phyloP scores from a whole-genome alignment of 73 alveolate genomes.

The Paraurostyla sp. region DNA sequence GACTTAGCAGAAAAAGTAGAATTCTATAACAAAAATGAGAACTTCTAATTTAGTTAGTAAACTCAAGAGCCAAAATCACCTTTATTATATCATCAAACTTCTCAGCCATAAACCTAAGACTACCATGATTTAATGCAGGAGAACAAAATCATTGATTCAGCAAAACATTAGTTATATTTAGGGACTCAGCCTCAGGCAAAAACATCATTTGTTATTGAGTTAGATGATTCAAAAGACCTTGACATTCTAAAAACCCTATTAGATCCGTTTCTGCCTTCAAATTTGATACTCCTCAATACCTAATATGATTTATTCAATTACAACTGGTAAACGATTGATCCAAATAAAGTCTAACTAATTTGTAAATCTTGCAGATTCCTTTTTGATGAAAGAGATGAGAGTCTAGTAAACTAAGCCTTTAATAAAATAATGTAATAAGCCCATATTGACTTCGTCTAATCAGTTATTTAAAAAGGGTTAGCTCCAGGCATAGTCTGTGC shows the following conservation, averaged over 20 bases:
- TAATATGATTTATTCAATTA: constrained; percentile 49
- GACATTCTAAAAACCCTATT: constrained; percentile 18
- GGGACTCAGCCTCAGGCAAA: background rate
- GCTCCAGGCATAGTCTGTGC: constrained; percentile 52
- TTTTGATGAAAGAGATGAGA: constrained; percentile 54
- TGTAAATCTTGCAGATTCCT: constrained; percentile 33
- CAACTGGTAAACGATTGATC: background rate
- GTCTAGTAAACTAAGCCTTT: constrained; percentile 4
- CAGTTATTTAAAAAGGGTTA: constrained; percentile 2
- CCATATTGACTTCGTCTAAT: constrained; percentile 17
- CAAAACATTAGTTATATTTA: constrained; percentile 10
- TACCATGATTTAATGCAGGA: constrained; percentile 36
- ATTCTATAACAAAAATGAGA: constrained; percentile 39
- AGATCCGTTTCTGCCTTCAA: constrained; percentile 37
- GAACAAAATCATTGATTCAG: constrained; percentile 31
- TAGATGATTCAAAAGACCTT: constrained; percentile 43
- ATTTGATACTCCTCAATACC: constrained; percentile 12
- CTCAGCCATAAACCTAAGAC: background rate
- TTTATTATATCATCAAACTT: background rate
- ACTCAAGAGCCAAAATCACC: constrained; percentile 29
- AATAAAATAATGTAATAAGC: constrained; percentile 52
- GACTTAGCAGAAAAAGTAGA: background rate
- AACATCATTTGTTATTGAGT: constrained; percentile 28
- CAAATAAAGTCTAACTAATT: background rate
- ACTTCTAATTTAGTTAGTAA: background rate